Conservation (phyloP, 2,329 filamentous ascomycete species). For the Ceratocystis eucalypticola region DNA sequence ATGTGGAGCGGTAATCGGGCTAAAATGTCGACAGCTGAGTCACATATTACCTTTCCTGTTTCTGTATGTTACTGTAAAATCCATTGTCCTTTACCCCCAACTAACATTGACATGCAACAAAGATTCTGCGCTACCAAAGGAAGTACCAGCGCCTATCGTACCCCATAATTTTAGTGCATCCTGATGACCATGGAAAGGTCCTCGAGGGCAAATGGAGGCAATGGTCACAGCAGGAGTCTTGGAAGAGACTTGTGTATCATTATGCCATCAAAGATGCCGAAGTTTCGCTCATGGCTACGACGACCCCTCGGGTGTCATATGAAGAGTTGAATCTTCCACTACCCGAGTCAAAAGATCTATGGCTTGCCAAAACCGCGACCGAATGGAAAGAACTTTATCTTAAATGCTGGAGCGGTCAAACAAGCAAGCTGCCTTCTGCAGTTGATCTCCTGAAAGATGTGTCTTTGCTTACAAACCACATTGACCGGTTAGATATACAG, state of each 20-base stretch:
- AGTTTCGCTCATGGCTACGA: conserved; percentile 52
- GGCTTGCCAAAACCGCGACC: conserved; percentile 48
- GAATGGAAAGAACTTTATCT: conserved; percentile 53
- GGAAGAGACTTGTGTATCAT: conserved; percentile 53
- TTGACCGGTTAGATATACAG: conserved; percentile 41
- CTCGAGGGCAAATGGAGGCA: conserved; percentile 51
- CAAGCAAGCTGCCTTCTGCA: conserved; percentile 36
- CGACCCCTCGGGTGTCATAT: conserved; percentile 53
- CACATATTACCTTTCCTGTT: conserved; percentile 33
- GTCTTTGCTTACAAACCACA: conserved; percentile 36
- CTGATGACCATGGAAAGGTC: conserved; percentile 40
- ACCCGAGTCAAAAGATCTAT: conserved; percentile 47
- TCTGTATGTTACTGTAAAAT: conserved; percentile 27
- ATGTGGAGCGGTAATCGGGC: conserved; percentile 42
- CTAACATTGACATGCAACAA: conserved; percentile 20
- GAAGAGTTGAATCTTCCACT: conserved; percentile 53
- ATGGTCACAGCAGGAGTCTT: conserved; percentile 53
- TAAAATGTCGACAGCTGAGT: conserved; percentile 45
- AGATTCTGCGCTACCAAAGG: conserved; percentile 44
- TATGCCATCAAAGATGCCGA: conserved; percentile 53
- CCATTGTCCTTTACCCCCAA: not conserved
- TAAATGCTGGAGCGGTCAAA: conserved; percentile 28
- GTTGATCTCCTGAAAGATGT: conserved; percentile 45
- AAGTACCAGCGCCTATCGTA: conserved; percentile 45
- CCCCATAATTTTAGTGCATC: conserved; percentile 35